Conservation (phyloP, 2,329 filamentous ascomycete species). For the Tolypocladium nubicola region DNA sequence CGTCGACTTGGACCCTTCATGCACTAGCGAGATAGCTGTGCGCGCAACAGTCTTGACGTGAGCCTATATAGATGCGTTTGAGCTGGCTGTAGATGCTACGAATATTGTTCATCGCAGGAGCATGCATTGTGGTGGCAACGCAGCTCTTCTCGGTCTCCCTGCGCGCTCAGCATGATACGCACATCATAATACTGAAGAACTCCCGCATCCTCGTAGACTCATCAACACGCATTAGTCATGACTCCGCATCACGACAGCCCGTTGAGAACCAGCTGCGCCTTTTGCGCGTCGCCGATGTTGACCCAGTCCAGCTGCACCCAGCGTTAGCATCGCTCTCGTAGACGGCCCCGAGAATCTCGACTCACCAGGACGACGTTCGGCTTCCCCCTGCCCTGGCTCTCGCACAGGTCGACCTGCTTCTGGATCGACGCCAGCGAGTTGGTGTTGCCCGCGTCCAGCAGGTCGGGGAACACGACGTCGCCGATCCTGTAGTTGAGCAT, state of each 20-base stretch:
- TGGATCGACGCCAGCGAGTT: constrained; percentile 22
- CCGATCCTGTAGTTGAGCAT: constrained; percentile 18
- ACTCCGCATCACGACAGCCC: constrained; percentile 13
- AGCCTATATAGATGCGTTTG: too few relatives aligned
- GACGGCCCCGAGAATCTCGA: not conserved
- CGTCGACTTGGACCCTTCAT: not conserved
- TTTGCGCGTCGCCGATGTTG: constrained; percentile 26
- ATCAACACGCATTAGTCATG: not conserved
- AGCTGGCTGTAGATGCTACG: too few relatives aligned
- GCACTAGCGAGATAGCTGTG: not conserved
- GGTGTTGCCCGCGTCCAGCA: constrained; percentile 16
- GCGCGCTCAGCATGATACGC: too few relatives aligned
- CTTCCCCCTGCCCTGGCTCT: constrained; percentile 11
- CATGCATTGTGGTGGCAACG: too few relatives aligned
- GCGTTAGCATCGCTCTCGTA: constrained; percentile 5
- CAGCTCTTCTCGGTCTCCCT: too few relatives aligned
- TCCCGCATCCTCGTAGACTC: not conserved
- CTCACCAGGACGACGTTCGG: constrained; percentile 26
- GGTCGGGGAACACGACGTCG: constrained; percentile 24
- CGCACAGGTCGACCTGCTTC: constrained; percentile 17
- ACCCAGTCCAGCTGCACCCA: constrained; percentile 30
- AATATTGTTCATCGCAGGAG: too few relatives aligned
- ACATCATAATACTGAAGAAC: not conserved
- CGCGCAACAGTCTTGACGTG: too few relatives aligned
- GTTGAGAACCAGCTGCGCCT: constrained; percentile 26